Base-by-base conservation (phyloP, 2,329 filamentous ascomycete species). In the Neonectria neomacrospora region DNA sequence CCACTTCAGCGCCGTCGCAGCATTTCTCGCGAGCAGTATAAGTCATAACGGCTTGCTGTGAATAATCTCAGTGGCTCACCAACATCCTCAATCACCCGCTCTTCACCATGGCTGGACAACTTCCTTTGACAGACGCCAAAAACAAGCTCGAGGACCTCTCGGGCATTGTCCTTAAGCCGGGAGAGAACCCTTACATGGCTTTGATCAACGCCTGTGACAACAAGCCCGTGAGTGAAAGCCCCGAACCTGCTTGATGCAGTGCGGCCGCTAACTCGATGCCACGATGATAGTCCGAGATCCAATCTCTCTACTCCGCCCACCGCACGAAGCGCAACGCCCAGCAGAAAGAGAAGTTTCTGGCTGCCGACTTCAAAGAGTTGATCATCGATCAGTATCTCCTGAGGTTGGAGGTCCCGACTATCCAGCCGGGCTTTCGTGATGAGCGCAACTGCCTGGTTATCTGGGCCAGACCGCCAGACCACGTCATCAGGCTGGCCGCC, bases 361-460 rank as follows among this genome's bases (percentile, higher is more conserved):
- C 89, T 2, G 66, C 83, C 0, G 84, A 87, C 32, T 97, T 95
- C 70, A 74, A 82, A 1, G 91, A 91, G 61, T 86, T 96, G 71
- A 87, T 87, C 52, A 85, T 95, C 54, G 95, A 98, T 74, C 88
- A 90, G 2, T 89, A 93, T 58, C 84, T 97, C 1, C 80, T 89
- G 53, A 89, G 90, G 58, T 80, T 97, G 32, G 86, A 90, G 68
- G 84, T 90, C 45, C 85, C 86, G 1, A 78, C 84, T 1, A 79
- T 90, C 37, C 85, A 92, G 66, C 90, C 89, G 1, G 88, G 87
- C 1, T 97, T 91, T 75, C 77, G 83, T 54, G 95, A 98, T 75
- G 86, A 88, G 44, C 84, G 95, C 42, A 85, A 97, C 73, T 96
- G 94, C 75, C 83, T 97, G 11, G 92, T 94, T 1, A 90, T 97